A percentile compares a stretch with the other conserved stretches of the same genome.
phyloP scores from a whole-genome alignment of 371 early-diverging fungal genomes.

The Haplosporangium sp. region DNA sequence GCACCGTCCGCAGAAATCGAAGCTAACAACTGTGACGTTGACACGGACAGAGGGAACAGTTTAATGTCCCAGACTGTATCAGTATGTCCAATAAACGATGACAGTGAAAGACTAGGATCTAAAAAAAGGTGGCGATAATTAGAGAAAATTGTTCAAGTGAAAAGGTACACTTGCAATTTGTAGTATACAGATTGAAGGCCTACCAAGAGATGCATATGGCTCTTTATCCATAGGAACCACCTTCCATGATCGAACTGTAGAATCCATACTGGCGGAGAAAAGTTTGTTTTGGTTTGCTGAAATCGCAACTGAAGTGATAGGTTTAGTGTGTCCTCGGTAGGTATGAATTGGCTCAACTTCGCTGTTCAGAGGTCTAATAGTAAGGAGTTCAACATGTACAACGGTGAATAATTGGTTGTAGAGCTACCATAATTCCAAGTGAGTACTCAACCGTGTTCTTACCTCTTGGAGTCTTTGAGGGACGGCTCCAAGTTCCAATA shows the following conservation, averaged over 20 bases:
- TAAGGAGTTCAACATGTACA: neutral
- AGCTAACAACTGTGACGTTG: conserved; percentile 64
- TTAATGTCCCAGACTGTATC: conserved; percentile 90
- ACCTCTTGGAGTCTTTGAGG: conserved; percentile 31
- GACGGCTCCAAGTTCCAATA: conserved; percentile 74
- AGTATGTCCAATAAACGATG: conserved; percentile 82
- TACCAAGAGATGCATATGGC: conserved; percentile 67
- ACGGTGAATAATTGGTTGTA: neutral
- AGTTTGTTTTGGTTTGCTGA: conserved; percentile 68
- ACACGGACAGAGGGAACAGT: conserved; percentile 66
- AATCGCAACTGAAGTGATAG: conserved; percentile 76
- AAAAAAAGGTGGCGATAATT: neutral
- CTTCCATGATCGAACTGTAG: conserved; percentile 83
- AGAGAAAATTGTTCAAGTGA: neutral
- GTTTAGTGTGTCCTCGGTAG: conserved; percentile 83
- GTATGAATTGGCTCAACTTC: conserved; percentile 84
- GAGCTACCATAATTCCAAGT: too few species aligned
- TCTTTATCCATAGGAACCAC: conserved; percentile 70
- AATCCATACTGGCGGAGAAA: conserved; percentile 83
- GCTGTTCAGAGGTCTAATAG: conserved; percentile 21
- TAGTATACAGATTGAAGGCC: neutral
- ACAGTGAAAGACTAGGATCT: conserved; percentile 68
- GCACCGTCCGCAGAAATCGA: conserved; percentile 88
- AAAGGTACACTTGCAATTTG: neutral
- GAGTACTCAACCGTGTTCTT: neutral